phyloP scores from a whole-genome alignment of 257 asterid species.

The Solanum sparsipilum region DNA sequence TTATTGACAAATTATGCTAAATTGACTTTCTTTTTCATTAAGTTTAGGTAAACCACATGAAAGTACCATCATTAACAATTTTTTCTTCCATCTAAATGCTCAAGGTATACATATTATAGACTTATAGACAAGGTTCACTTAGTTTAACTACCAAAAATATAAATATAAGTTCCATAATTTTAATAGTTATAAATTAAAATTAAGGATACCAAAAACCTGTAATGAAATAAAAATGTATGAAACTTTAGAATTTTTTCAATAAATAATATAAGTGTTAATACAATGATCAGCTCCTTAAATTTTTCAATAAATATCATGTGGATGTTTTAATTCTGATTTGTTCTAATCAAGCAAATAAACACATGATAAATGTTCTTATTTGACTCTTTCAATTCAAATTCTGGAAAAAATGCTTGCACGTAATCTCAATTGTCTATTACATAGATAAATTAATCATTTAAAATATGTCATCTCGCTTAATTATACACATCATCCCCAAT shows the following conservation, averaged over 20 bases:
- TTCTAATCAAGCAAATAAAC: not conserved
- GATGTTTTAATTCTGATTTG: not conserved
- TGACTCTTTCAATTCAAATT: not conserved
- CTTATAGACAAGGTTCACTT: not conserved
- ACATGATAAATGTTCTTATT: not conserved
- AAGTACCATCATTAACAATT: not conserved
- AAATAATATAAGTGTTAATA: not conserved
- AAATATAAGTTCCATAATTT: not conserved
- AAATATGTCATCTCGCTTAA: not conserved
- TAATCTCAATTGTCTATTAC: not conserved
- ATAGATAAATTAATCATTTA: not conserved
- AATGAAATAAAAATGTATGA: not conserved
- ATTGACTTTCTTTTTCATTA: not conserved
- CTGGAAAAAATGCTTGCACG: rapidly evolving
- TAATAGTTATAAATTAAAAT: not conserved
- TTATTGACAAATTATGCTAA: not conserved
- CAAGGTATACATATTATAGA: not conserved
- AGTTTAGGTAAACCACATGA: not conserved
- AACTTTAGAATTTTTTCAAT: not conserved
- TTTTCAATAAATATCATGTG: not conserved
- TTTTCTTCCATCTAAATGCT: not conserved
- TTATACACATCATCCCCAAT: not conserved
- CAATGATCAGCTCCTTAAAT: not conserved
- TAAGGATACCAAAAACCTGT: not conserved
- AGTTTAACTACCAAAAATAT: not conserved